These are phyloP conservation scores for Mollisia scopiformis DNA, from an alignment of 2,329 filamentous ascomycete species.

Conservation along the genomic window DNA sequence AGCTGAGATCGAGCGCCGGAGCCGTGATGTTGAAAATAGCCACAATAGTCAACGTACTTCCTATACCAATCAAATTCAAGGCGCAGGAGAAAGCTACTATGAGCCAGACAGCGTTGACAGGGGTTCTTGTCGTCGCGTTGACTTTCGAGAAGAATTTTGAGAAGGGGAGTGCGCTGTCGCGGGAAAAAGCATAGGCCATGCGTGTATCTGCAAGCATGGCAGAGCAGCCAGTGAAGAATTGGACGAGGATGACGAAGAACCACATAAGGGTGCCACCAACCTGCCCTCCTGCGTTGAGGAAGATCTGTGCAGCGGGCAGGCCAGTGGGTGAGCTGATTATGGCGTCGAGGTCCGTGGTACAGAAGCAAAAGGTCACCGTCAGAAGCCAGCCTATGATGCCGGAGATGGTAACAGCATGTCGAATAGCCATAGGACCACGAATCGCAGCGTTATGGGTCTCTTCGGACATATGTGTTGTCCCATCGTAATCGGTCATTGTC, in stretches of 20 bases:
- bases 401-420: constrained; percentile 60
- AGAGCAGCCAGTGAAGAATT: constrained; percentile 66
- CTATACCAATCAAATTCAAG: constrained; percentile 55
- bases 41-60: constrained; percentile 51
- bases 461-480: constrained; percentile 70
- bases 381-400: constrained; percentile 64
- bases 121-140: constrained; percentile 57
- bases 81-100: constrained; percentile 59
- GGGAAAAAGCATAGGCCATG: constrained; percentile 64
- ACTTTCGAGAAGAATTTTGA: constrained; percentile 53
- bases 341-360: constrained; percentile 57
- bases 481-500: constrained; percentile 73
- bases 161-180: constrained; percentile 63
- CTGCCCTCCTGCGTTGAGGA: constrained; percentile 61
- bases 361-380: constrained; percentile 66
- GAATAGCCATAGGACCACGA: constrained; percentile 61
- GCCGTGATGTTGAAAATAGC: constrained; percentile 57
- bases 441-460: constrained; percentile 67
- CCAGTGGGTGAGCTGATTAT: constrained; percentile 52
- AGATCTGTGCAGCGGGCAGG: constrained; percentile 60
- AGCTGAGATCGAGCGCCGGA: constrained; percentile 53
- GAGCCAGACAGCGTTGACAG: constrained; percentile 66
- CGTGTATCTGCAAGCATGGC: constrained; percentile 66
- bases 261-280: constrained; percentile 62
- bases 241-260: constrained; percentile 64